phyloP scores from a whole-genome alignment of 805 yeast genomes.

The Ogataea trehaloabstinens region DNA sequence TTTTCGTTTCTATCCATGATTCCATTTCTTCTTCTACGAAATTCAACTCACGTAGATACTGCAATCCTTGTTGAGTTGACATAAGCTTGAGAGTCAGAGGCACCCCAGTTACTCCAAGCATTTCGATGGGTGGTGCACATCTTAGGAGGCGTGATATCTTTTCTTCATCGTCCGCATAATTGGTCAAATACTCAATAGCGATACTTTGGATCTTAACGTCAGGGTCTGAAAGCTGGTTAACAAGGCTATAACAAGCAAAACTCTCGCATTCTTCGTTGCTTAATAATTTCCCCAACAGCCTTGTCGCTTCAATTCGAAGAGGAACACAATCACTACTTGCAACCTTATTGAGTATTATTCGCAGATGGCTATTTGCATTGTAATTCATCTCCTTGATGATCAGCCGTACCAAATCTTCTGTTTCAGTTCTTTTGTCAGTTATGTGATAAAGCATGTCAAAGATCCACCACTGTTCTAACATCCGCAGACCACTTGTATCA shows the following conservation, averaged over 20 bases:
- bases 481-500: constrained; percentile 57
- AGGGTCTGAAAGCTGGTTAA: constrained; percentile 69
- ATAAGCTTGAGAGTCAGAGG: constrained; percentile 61
- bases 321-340: constrained; percentile 51
- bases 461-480: constrained; percentile 80
- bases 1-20: constrained; percentile 56
- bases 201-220: constrained; percentile 51
- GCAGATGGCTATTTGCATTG: constrained; percentile 53
- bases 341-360: constrained; percentile 65
- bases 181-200: constrained; percentile 55
- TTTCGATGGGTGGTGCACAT: constrained; percentile 52
- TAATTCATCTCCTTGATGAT: constrained; percentile 65
- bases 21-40: constrained; percentile 65
- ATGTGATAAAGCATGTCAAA: constrained; percentile 78
- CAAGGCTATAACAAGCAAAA: constrained; percentile 55
- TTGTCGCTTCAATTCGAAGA: constrained; percentile 58
- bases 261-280: constrained; percentile 32
- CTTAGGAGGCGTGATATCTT: constrained; percentile 51
- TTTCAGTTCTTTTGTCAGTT: constrained; percentile 47
- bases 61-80: constrained; percentile 67
- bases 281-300: constrained; percentile 44
- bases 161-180: constrained; percentile 44
- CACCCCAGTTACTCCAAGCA: constrained; percentile 33
- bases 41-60: constrained; percentile 55
- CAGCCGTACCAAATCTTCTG: constrained; percentile 56